Base-by-base conservation (phyloP, 2,329 filamentous ascomycete species). In the Phialophora expanda region DNA sequence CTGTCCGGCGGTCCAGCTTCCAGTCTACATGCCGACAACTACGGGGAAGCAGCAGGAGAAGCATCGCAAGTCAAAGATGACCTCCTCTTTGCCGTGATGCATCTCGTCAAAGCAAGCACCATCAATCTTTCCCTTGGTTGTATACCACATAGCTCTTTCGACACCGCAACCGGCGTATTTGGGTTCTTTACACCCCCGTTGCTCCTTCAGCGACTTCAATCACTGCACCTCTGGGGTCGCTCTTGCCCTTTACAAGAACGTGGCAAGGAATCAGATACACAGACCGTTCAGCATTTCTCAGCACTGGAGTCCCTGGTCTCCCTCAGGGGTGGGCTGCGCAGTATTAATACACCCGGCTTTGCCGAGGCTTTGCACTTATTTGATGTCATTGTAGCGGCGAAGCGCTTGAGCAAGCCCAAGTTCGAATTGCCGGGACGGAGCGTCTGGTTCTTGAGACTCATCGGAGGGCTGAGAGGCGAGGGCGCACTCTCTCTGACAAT, bases 1-100 rank as follows among this genome's bases (percentile, higher is more conserved):
- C 6, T 8, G 1, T 44, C 38, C 17, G 14, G 8, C 38, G 6
- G 17, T 44, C 38, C n/a, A n/a, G 2, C 38, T n/a, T n/a, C 38
- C 38, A 17, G 2, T 7, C 1, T n/a, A 7, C 38, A 44, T 8
- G 6, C 38, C 17, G 38, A 44, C 38, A 44, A n/a, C 38, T 7
- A 44, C 12, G 38, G 7, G 17, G 17, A 17, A 20, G 17, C 38
- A 7, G 17, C 38, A 3, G 17, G 38, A n/a, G 38, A 44, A 44
- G 38, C 38, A n/a, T 6, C 17, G 7, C 17, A 30, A 7, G 28
- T 61, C 24, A 53, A 56, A 9, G 60, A 56, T 7, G 53, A 56
- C 60, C 53, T 62, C 7, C 32, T 62, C 50, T 62, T 62, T 38
- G 60, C 60, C 4, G 51, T 62, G 7, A 62, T 62, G 60, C 34